These are phyloP conservation scores for Kwoniella pini DNA, from an alignment of 768 basidiomycete species.

Conservation along the genomic window DNA sequence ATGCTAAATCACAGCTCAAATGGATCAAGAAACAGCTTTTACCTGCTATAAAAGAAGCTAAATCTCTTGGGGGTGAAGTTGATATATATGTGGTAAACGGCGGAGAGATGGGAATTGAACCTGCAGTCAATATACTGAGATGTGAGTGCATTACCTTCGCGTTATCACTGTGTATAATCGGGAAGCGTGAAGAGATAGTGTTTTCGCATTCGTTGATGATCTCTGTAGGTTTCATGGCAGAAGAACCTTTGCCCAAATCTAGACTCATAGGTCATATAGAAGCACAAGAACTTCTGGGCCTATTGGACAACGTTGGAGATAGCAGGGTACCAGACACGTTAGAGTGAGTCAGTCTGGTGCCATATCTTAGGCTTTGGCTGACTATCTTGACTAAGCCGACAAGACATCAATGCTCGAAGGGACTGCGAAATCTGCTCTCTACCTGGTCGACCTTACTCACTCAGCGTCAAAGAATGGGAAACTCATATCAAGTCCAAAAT, in stretches of 20 bases:
- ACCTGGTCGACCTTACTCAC: conserved; percentile 28
- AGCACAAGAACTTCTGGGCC: conserved; percentile 25
- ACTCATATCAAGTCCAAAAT: conserved; percentile 20
- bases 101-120: conserved; percentile 63
- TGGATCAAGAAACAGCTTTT: conserved; percentile 91
- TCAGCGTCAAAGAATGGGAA: conserved; percentile 33
- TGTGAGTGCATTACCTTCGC: conserved; percentile 13
- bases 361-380: neutral
- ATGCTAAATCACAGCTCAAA: conserved; percentile 84
- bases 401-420: conserved; percentile 36
- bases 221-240: conserved; percentile 51
- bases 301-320: conserved; percentile 4
- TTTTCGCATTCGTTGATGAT: neutral
- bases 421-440: conserved; percentile 39
- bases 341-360: conserved; percentile 20
- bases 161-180: too few species aligned
- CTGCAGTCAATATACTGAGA: conserved; percentile 64
- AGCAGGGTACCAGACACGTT: conserved; percentile 38
- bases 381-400: conserved; percentile 30
- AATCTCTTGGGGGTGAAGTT: conserved; percentile 52
- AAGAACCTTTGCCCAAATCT: conserved; percentile 62
- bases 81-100: conserved; percentile 50
- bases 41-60: conserved; percentile 65
- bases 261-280: conserved; percentile 32
- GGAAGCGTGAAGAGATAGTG: too few species aligned